These are phyloP conservation scores for Ogataea haglerorum DNA, from an alignment of 805 yeast species.

Conservation along the genomic window DNA sequence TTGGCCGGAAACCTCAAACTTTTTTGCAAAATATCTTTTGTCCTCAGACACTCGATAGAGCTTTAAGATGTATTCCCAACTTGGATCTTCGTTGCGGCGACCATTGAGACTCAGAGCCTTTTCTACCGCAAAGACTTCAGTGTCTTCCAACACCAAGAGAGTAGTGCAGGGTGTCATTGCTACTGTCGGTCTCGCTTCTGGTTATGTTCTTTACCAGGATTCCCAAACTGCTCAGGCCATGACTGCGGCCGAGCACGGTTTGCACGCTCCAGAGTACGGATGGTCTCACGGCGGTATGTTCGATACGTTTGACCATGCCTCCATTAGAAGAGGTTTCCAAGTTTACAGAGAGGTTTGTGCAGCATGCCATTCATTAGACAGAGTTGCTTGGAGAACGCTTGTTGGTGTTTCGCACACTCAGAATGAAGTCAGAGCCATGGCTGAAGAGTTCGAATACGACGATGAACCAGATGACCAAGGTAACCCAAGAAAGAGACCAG, in stretches of 20 bases:
- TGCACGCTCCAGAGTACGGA: conserved; percentile 88
- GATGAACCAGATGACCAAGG: conserved; percentile 97
- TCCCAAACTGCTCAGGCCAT: conserved; percentile 87
- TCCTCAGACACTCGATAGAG: conserved; percentile 10
- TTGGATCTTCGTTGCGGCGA: conserved; percentile 36
- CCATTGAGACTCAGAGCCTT: conserved; percentile 34
- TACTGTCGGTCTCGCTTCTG: conserved; percentile 74
- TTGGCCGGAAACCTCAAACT: conserved; percentile 12
- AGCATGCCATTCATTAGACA: conserved; percentile 94
- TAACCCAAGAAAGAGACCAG: conserved; percentile 95
- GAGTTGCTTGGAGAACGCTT: conserved; percentile 97
- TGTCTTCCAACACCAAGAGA: conserved; percentile 41
- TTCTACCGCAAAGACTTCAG: conserved; percentile 33
- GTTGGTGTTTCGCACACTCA: conserved; percentile 96
- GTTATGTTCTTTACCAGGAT: conserved; percentile 79
- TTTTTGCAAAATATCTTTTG: conserved; percentile 12
- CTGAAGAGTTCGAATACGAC: conserved; percentile 96
- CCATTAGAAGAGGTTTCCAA: conserved; percentile 98
- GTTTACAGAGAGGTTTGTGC: conserved; percentile 99
- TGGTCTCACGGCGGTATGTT: conserved; percentile 96
- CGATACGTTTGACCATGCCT: conserved; percentile 87
- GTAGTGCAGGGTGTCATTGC: conserved; percentile 63
- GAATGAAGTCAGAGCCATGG: conserved; percentile 86
- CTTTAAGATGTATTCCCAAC: conserved; percentile 33
- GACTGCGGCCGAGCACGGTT: conserved; percentile 99